Evolutionary conservation across 257 asterid genomes (phyloP).

Genomic region (Scutellaria minor): DNA sequence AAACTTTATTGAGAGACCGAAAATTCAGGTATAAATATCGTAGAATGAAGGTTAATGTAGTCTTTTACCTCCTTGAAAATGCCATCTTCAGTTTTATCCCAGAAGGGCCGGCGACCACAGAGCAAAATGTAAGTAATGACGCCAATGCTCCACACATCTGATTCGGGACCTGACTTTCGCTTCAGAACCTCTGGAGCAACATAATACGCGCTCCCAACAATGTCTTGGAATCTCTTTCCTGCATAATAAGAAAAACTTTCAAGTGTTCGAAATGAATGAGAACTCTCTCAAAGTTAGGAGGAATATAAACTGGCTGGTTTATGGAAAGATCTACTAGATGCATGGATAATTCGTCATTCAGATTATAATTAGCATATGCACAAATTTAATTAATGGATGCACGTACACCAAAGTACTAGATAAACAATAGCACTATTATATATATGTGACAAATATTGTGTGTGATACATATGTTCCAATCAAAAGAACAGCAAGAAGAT

Average conservation of each 20-base stretch:
- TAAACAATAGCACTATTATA: not conserved
- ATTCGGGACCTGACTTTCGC: conserved; percentile 97
- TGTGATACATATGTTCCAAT: not conserved
- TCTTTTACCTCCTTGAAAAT: conserved; percentile 38
- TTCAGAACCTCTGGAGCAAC: conserved; percentile 99
- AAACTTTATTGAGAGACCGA: not conserved
- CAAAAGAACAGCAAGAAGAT: not conserved
- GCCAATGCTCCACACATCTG: conserved; percentile 99
- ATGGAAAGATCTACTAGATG: not conserved
- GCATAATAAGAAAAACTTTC: conserved; percentile 22
- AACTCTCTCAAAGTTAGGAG: conserved; percentile 3
- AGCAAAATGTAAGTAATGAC: conserved; percentile 95
- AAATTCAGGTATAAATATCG: not conserved
- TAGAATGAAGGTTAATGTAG: not conserved
- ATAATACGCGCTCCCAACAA: conserved; percentile 98
- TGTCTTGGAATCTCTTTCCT: conserved; percentile 89
- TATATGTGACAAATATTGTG: too few relatives aligned
- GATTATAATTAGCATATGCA: conserved; percentile 5
- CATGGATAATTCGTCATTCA: not conserved
- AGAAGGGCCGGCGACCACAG: conserved; percentile 97
- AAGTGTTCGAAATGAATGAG: conserved; percentile 16
- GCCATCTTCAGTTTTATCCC: conserved; percentile 61
- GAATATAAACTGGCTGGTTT: not conserved
- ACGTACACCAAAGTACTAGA: not conserved
- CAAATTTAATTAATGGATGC: not conserved